Evolutionary conservation across 2,329 filamentous ascomycete species (phyloP), one percentile per base, ranked within the genome.

Genomic region (Fusarium sp.): DNA sequence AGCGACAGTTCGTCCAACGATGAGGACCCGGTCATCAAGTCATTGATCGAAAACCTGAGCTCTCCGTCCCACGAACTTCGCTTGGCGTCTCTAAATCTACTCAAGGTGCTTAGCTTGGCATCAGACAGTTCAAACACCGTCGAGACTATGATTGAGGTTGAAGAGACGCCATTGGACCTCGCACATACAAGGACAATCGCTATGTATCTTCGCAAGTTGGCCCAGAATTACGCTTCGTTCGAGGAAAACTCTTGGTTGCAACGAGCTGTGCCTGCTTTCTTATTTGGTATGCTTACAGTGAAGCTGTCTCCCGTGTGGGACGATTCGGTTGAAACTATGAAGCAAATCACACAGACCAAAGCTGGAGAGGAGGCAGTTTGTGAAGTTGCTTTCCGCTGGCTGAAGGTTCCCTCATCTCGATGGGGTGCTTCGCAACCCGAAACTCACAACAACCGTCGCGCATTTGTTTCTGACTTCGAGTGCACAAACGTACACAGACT

Each of bases 221-320:
- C 91, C 16, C 82, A 85, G 57, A 81, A 81, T 30, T 97, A 96
- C 77, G 81, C 86, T 8, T 83, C 86, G 25, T 77, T 91, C 12
- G 82, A 84, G 43, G 82, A 87, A 4, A 84, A 87, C 40, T 87
- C 87, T 3, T 92, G 91, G 88, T 82, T 97, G 69, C 85, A 87
- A 62, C 86, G 87, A 73, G 89, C 94, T 9, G 86, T 98, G 30
- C 92, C 94, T 1, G 86, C 88, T 1, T 98, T 94, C 75, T 90
- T 94, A 74, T 97, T 98, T 74, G 96, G 96, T 51, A 87, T 98
- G 80, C 86, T 98, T 64, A 96, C 94, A 1, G 90, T 97, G 51
- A 93, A 92, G 72, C 85, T 98, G 70, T 88, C 94, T 1, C 94
- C 94, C 38, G 84, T 97, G 8, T 98, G 95, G 93, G 93, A 97